Evolutionary conservation across 495 filamentous ascomycete species (phyloP).

Genomic region (Tuber borchii): DNA sequence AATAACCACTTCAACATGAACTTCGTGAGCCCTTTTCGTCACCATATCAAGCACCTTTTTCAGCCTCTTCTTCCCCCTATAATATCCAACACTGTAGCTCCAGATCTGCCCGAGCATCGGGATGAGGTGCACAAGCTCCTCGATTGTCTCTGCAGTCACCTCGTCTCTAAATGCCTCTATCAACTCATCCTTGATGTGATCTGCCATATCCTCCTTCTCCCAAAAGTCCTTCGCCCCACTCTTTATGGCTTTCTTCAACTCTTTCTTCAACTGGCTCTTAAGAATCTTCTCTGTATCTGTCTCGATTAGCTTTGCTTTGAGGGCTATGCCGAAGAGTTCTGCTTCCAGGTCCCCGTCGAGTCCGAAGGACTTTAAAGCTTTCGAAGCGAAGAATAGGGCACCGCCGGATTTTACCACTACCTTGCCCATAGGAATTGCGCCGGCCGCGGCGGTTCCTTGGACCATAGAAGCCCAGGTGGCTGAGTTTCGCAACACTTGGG

Average conservation of each 20-base stretch:
- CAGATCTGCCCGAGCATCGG: not conserved
- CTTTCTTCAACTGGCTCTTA: not conserved
- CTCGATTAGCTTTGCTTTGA: not conserved
- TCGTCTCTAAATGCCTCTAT: not conserved
- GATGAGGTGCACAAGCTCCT: not conserved
- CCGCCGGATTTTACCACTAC: not conserved
- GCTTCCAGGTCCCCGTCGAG: not conserved
- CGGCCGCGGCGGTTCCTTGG: not conserved
- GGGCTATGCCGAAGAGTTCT: not conserved
- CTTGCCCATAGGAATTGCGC: not conserved
- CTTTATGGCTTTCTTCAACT: not conserved
- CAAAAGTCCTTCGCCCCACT: not conserved
- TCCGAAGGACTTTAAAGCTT: constrained; percentile 1
- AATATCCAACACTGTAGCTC: not conserved
- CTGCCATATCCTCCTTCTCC: constrained; percentile 2
- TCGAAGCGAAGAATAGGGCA: not conserved
- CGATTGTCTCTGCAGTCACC: not conserved
- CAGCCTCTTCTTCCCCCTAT: not conserved
- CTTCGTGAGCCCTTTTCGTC: not conserved
- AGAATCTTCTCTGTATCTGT: not conserved
- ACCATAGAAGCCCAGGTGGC: not conserved
- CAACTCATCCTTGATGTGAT: constrained; percentile 1
- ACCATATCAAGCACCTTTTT: not conserved
- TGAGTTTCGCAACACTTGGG: not conserved
- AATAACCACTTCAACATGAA: not conserved